Base-by-base conservation (phyloP, 352 stramenopile species). In the Detonula confervacea region DNA sequence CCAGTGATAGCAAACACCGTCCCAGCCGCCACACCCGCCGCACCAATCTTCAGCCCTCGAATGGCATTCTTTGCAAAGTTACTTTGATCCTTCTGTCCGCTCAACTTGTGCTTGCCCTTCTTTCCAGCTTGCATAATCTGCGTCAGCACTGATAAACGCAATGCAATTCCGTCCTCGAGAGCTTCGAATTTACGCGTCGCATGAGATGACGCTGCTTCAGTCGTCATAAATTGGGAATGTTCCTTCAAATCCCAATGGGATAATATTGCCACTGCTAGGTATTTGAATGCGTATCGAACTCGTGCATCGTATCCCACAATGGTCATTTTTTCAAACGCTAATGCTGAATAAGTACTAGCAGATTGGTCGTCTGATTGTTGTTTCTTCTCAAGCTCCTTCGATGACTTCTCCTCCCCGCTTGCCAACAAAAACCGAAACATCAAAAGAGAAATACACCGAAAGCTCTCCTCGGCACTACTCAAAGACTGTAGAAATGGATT, bases 101-200 rank as follows among this genome's bases (percentile, higher is more conserved):
- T n/a, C 44, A 54, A 54, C 4, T 7, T 5, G 20, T 37, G 7
- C 3, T 29, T 47, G 7, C 18, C 18, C n/a, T 14, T 33, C 3
- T 52, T 47, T n/a, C 22, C 12, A 3, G 1, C 30, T 14, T 29
- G 24, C n/a, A 33, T 8, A 5, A 54, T 54, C 16, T 29, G 7
- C 0, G 59, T 59, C 8, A 69, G 42, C 5, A 22, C 42, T 46
- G 89, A 73, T 20, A 91, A 65, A 46, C 73, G 69, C 22, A 33
- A n/a, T 18, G 83, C 83, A 56, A 90, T 81, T 9, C 27, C 76
- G 44, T 83, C 71, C 55, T 91, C 85, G 12, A 91, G 46, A 8
- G 78, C 49, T 76, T 91, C 82, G 62, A 90, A 91, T 66, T 87
- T 89, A 27, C 85, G 75, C 30, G 82, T 83, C 2, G 85, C 85